Conservation (phyloP, 768 basidiomycete species). For the Suillus fuscotomentosus region DNA sequence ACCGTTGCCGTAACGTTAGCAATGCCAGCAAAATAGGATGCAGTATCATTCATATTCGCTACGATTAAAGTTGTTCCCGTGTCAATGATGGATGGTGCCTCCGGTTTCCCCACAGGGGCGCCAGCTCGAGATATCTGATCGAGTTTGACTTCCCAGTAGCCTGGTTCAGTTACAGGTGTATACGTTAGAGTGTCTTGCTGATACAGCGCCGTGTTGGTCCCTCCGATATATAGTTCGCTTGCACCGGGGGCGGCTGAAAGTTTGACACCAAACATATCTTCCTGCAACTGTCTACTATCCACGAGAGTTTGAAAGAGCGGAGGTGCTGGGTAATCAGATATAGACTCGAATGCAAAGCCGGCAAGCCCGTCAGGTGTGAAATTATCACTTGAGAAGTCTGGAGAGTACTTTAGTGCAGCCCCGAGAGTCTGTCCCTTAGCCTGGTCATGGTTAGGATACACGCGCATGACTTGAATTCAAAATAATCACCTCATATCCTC, state of each 20-base stretch:
- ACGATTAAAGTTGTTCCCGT: constrained; percentile 29
- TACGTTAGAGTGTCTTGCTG: constrained; percentile 45
- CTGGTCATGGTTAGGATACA: constrained; percentile 14
- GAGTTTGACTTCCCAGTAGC: constrained; percentile 38
- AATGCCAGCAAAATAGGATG: constrained; percentile 28
- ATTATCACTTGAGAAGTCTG: constrained; percentile 20
- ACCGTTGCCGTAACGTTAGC: constrained; percentile 21
- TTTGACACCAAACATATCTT: constrained; percentile 48
- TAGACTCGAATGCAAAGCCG: constrained; percentile 40
- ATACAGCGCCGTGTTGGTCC: constrained; percentile 46
- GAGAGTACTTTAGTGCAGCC: constrained; percentile 39
- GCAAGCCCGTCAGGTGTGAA: constrained; percentile 41
- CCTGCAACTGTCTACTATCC: constrained; percentile 29
- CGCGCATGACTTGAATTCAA: neutral
- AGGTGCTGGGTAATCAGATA: constrained; percentile 34
- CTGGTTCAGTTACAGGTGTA: constrained; percentile 26
- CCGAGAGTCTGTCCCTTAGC: constrained; percentile 43
- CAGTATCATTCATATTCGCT: constrained; percentile 23
- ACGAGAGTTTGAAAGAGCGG: constrained; percentile 48
- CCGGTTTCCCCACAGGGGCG: constrained; percentile 13
- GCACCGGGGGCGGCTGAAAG: constrained; percentile 36
- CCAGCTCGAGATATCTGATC: constrained; percentile 23
- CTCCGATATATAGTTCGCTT: constrained; percentile 59
- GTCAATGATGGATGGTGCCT: constrained; percentile 34
- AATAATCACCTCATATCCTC: constrained; percentile 31